Percentiles rank a stretch among this genome's conserved stretches.
Conservation (phyloP, 805 yeast species). For the Candida easanensis region DNA sequence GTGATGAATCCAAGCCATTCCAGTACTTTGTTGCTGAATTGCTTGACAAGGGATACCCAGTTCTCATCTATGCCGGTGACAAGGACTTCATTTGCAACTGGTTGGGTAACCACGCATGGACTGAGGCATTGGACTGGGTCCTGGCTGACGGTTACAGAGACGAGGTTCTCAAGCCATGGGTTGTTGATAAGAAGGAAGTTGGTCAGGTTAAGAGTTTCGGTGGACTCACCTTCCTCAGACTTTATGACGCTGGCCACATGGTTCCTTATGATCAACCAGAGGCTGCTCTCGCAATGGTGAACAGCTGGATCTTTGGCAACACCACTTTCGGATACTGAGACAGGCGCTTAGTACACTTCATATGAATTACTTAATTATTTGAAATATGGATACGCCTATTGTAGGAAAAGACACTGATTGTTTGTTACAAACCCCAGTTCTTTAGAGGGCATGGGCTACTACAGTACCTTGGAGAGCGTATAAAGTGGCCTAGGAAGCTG, state of each 20-base stretch:
- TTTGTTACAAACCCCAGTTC: too few species aligned
- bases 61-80: conserved; percentile 90
- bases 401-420: too few species aligned
- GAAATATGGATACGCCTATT: not conserved
- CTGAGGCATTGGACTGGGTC: conserved; percentile 65
- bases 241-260: conserved; percentile 88
- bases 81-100: conserved; percentile 92
- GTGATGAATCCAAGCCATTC: conserved; percentile 86
- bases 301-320: conserved; percentile 67
- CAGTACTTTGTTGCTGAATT: conserved; percentile 69
- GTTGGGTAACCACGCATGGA: conserved; percentile 87
- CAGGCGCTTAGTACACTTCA: not conserved
- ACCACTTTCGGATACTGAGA: conserved; percentile 18
- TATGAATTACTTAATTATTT: not conserved
- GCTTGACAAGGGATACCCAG: conserved; percentile 70
- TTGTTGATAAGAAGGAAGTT: conserved; percentile 37
- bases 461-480: too few species aligned
- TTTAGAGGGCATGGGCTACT: too few species aligned
- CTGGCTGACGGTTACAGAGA: conserved; percentile 46
- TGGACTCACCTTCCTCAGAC: conserved; percentile 72
- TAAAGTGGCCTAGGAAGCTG: too few species aligned
- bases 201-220: conserved; percentile 77
- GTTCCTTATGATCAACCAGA: conserved; percentile 87
- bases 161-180: conserved; percentile 43
- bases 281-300: conserved; percentile 64